phyloP scores from a whole-genome alignment of 2,329 filamentous ascomycete genomes.

The Penicillium capsulatum region DNA sequence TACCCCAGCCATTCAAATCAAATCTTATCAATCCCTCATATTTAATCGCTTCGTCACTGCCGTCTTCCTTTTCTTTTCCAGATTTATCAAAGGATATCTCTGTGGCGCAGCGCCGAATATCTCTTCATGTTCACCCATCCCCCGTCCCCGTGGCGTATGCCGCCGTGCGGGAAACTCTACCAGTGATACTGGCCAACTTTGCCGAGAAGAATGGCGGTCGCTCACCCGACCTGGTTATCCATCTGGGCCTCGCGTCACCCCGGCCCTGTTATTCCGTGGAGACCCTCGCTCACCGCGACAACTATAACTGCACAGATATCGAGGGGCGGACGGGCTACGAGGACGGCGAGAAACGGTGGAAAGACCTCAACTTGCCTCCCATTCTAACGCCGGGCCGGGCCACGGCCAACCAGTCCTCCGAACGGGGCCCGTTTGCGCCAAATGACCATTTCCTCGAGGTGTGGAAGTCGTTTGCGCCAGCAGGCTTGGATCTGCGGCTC shows the following conservation, averaged over 20 bases:
- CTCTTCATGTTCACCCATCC: slow-evolving; percentile 54
- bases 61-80: slow-evolving; percentile 55
- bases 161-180: slow-evolving; percentile 60
- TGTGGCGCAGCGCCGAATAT: slow-evolving; percentile 30
- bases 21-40: slow-evolving; percentile 74
- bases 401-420: slow-evolving; percentile 7
- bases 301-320: slow-evolving; percentile 68
- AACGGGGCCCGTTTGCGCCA: slow-evolving; percentile 26
- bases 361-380: slow-evolving; percentile 46
- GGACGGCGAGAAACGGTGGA: slow-evolving; percentile 51
- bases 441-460: slow-evolving; percentile 32
- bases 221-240: slow-evolving; percentile 63
- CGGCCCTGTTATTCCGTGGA: slow-evolving; percentile 67
- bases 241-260: slow-evolving; percentile 73
- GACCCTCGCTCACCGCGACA: slow-evolving; percentile 64
- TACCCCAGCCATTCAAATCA: slow-evolving; percentile 66
- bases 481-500: slow-evolving; percentile 46
- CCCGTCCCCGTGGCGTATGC: slow-evolving; percentile 69
- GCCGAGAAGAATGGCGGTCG: slow-evolving; percentile 37
- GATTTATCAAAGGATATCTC: slow-evolving; percentile 11
- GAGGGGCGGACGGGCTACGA: slow-evolving; percentile 49
- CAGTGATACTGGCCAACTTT: slow-evolving; percentile 55
- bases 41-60: slow-evolving; percentile 69
- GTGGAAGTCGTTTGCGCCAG: slow-evolving; percentile 33
- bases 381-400: slow-evolving; percentile 51